Evolutionary conservation across 2,329 filamentous ascomycete genomes (phyloP).

Genomic region (Neodidymelliopsis sp.): DNA sequence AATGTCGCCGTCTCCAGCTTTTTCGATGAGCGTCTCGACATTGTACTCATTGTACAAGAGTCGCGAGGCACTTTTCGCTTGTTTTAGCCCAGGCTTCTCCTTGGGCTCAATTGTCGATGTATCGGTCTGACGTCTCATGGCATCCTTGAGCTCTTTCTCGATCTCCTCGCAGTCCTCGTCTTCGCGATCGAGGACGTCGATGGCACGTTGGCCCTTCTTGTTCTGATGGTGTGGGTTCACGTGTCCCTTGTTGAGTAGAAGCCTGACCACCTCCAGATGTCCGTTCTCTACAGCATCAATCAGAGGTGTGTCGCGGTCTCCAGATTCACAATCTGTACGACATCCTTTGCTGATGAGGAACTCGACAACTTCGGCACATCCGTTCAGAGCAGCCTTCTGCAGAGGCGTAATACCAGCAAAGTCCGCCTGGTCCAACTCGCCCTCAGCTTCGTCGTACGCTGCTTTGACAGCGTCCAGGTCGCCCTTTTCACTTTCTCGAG

Average conservation of each 20-base stretch:
- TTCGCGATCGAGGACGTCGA: slow-evolving; percentile 80
- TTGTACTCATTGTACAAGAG: slow-evolving; percentile 60
- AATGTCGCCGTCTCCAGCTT: slow-evolving; percentile 58
- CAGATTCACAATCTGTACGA: slow-evolving; percentile 79
- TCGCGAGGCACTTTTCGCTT: slow-evolving; percentile 50
- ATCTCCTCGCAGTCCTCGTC: slow-evolving; percentile 83
- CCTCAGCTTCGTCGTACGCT: slow-evolving; percentile 78
- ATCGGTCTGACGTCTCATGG: slow-evolving; percentile 57
- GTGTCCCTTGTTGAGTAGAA: slow-evolving; percentile 78
- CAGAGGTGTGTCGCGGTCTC: slow-evolving; percentile 84
- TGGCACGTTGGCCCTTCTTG: slow-evolving; percentile 88
- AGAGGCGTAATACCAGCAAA: slow-evolving; percentile 96
- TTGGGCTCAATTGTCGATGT: slow-evolving; percentile 60
- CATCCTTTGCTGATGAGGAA: slow-evolving; percentile 86
- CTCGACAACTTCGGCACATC: slow-evolving; percentile 84
- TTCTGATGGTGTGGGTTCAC: slow-evolving; percentile 93
- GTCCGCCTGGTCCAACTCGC: slow-evolving; percentile 87
- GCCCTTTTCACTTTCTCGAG: slow-evolving; percentile 87
- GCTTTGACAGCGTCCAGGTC: slow-evolving; percentile 81
- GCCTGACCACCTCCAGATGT: slow-evolving; percentile 84
- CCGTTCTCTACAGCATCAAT: slow-evolving; percentile 97
- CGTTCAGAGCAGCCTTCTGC: slow-evolving; percentile 90
- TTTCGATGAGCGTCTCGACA: slow-evolving; percentile 57
- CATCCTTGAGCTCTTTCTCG: slow-evolving; percentile 71
- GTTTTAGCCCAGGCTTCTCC: slow-evolving; percentile 30